phyloP scores from a whole-genome alignment of 768 basidiomycete species.

The Tylopilus intermedius region DNA sequence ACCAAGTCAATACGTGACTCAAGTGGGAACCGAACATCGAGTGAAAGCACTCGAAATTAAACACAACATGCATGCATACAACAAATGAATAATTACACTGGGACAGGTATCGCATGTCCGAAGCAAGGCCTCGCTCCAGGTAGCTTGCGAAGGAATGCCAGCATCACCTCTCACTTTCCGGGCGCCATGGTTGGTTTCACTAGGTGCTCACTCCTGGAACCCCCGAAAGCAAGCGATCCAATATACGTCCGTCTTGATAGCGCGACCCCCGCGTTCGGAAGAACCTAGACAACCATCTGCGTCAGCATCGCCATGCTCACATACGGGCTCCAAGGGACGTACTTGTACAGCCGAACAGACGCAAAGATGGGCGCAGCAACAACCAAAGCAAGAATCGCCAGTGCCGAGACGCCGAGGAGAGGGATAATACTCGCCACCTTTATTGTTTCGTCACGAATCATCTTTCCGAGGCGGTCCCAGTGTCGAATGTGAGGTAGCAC shows the following conservation, averaged over 20 bases:
- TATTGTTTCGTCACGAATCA: neutral
- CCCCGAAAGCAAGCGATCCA: neutral
- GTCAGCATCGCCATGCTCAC: neutral
- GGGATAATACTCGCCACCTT: neutral
- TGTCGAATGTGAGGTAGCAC: constrained; percentile 9
- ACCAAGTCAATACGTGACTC: too few relatives aligned
- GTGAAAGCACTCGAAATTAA: too few relatives aligned
- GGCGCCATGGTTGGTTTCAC: too few relatives aligned
- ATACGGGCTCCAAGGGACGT: neutral
- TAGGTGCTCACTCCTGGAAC: too few relatives aligned
- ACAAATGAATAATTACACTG: too few relatives aligned
- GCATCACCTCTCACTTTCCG: neutral
- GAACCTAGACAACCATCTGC: neutral
- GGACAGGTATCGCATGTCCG: too few relatives aligned
- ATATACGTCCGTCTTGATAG: constrained; percentile 1
- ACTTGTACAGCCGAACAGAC: constrained; percentile 8
- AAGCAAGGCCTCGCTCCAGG: too few relatives aligned
- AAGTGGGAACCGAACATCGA: too few relatives aligned
- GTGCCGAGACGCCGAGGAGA: constrained; percentile 1
- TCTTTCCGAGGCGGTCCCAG: constrained; percentile 8
- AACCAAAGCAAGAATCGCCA: constrained; percentile 6
- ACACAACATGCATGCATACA: too few relatives aligned
- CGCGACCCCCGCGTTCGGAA: neutral
- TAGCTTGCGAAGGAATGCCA: too few relatives aligned
- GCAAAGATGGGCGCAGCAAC: constrained; percentile 8